Evolutionary conservation across 129 eudicot genomes (phyloP), one percentile per base, ranked within the genome.

Genomic region (Oenanthe sinensis): DNA sequence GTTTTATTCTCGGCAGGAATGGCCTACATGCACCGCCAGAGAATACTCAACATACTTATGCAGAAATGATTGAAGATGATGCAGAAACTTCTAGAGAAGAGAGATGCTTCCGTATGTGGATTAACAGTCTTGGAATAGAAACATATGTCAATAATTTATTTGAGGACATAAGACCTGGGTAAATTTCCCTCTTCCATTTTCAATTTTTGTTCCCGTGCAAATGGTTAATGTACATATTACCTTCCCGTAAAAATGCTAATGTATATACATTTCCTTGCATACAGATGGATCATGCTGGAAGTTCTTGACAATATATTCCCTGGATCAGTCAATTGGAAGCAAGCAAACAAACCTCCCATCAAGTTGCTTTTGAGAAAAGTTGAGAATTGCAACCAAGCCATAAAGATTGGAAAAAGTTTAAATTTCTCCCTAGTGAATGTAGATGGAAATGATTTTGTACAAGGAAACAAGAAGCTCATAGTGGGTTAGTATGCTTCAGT

Each of bases 51-150:
- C 12, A 80, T 69, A 79, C 91, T 7, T 77, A 87, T 52, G 89
- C 97, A 50, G 91, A 87, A 82, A 85, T 87, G 86, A 85, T 89
- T 81, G 81, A 84, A 6, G 94, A 91, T 75, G 97, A 91, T 76
- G 87, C 83, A 77, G 84, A 89, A 85, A 91, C 97, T 48, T 89
- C 92, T 62, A 82, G 92, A 79, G 97, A 91, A 83, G 92, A 89
- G 89, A 86, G 97, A 81, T 89, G 94, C 81, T 91, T 89, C 68
- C 83, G 97, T 39, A 82, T 91, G 83, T 91, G 97, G 97, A 91
- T 91, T 50, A 91, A 91, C 86, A 91, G 94, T 81, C 97, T 91
- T 84, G 97, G 97, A 78, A 84, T 80, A 37, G 89, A 86, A 46
- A 77, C 94, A 78, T 87, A 89, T 82, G 89, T 91, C 71, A 91